phyloP scores from a whole-genome alignment of 345 rosid genomes.

The Salix dunnii region DNA sequence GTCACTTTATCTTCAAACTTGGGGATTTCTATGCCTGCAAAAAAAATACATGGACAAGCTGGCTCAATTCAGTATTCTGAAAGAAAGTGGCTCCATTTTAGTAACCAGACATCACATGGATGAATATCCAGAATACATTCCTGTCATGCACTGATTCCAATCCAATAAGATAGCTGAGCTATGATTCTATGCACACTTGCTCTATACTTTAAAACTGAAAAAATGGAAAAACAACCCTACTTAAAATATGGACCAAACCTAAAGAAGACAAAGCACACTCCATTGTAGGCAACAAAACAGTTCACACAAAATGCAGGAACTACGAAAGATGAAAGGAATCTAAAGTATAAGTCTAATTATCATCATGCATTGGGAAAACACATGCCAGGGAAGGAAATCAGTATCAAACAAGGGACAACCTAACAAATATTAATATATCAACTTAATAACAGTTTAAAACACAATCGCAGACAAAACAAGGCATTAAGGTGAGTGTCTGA shows the following conservation, averaged over 20 bases:
- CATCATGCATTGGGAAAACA: neutral
- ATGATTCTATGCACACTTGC: neutral
- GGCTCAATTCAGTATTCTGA: neutral
- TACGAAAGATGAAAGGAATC: neutral
- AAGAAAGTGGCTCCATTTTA: neutral
- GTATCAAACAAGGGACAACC: neutral
- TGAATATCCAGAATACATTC: neutral
- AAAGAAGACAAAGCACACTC: neutral
- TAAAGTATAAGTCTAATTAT: neutral
- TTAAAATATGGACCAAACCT: neutral
- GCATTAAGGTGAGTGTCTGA: neutral
- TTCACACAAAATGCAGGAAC: neutral
- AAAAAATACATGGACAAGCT: neutral
- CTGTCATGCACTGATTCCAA: neutral
- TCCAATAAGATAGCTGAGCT: neutral
- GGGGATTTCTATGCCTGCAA: conserved; percentile 74
- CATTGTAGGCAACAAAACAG: neutral
- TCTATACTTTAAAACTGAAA: neutral
- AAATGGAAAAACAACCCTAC: neutral
- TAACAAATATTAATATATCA: neutral
- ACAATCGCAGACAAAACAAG: neutral
- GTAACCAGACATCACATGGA: neutral
- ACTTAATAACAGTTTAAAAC: neutral
- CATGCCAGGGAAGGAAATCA: neutral
- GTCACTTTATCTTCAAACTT: conserved; percentile 84